Percentiles rank a stretch among this genome's conserved stretches.
Evolutionary conservation across 164 flowering plant genomes (phyloP).

Genomic region (Umbilicus rupestris): DNA sequence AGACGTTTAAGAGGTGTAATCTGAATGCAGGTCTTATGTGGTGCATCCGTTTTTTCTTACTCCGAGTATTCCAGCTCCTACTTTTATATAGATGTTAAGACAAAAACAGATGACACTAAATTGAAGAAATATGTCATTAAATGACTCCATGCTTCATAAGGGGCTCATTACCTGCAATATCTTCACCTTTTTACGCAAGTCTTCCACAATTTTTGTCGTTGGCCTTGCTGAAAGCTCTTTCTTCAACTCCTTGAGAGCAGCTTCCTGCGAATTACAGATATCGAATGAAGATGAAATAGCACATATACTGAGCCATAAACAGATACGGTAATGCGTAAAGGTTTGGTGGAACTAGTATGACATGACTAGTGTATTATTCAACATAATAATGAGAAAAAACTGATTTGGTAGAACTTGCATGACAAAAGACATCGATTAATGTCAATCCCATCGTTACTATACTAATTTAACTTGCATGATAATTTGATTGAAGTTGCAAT

Average conservation of each 20-base stretch:
- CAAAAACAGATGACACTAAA: background rate
- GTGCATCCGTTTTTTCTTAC: background rate
- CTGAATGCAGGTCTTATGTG: background rate
- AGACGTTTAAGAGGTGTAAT: background rate
- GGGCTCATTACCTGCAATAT: slow-evolving; percentile 69
- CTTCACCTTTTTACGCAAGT: slow-evolving; percentile 89
- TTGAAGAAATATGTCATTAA: background rate
- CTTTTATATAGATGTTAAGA: background rate
- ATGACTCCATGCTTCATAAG: background rate
- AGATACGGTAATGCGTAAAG: background rate
- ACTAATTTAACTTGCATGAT: background rate
- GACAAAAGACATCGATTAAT: background rate
- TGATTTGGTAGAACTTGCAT: background rate
- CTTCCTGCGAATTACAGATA: slow-evolving; percentile 40
- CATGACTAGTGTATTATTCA: background rate
- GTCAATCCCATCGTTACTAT: too few species aligned
- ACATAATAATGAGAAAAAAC: background rate
- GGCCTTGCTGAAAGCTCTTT: slow-evolving; percentile 91
- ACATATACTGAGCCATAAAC: background rate
- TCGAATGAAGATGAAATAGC: background rate
- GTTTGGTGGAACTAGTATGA: background rate
- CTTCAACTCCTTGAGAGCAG: slow-evolving; percentile 63
- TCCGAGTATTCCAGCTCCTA: background rate
- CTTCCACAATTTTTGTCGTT: slow-evolving; percentile 76
- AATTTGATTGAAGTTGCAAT: too few species aligned